These are phyloP conservation scores for Schoenoplectus triqueter DNA, from an alignment of 202 grass and related monocot species.

Conservation along the genomic window DNA sequence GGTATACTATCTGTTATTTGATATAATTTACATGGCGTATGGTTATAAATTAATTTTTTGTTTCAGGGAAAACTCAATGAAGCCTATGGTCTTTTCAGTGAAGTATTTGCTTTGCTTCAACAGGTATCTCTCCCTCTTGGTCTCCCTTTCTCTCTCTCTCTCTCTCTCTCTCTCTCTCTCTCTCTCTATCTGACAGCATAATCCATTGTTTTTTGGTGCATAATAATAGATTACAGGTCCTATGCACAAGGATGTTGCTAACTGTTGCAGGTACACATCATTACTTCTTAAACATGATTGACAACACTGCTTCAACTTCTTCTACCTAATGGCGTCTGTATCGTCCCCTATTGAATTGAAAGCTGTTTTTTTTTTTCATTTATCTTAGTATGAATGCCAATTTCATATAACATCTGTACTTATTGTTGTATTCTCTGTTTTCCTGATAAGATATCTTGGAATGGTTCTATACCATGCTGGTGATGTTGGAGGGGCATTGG, in stretches of 20 bases:
- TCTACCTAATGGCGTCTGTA: conserved; percentile 9
- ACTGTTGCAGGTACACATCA: conserved; percentile 75
- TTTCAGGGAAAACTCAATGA: conserved; percentile 92
- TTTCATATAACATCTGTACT: not conserved
- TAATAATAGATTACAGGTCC: conserved; percentile 84
- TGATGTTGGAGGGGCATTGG: conserved; percentile 86
- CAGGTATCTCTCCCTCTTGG: conserved; percentile 53
- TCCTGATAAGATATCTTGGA: conserved; percentile 71
- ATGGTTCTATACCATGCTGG: conserved; percentile 98
- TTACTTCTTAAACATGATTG: not conserved
- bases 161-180: conserved; percentile 33
- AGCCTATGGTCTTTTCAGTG: conserved; percentile 84
- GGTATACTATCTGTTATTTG: not conserved
- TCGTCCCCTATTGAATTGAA: conserved; percentile 2
- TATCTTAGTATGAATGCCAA: conserved; percentile 13
- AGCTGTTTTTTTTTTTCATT: conserved; percentile 15
- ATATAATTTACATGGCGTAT: conserved; percentile 16
- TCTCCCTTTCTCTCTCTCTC: conserved; percentile 28
- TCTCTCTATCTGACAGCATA: conserved; percentile 24
- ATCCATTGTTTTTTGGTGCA: not conserved
- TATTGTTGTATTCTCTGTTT: not conserved
- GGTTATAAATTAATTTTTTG: conserved; percentile 39
- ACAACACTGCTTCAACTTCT: not conserved
- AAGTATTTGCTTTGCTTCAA: conserved; percentile 97
- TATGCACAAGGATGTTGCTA: conserved; percentile 96